phyloP scores from a whole-genome alignment of 345 rosid species.

The Ricinus communis region DNA sequence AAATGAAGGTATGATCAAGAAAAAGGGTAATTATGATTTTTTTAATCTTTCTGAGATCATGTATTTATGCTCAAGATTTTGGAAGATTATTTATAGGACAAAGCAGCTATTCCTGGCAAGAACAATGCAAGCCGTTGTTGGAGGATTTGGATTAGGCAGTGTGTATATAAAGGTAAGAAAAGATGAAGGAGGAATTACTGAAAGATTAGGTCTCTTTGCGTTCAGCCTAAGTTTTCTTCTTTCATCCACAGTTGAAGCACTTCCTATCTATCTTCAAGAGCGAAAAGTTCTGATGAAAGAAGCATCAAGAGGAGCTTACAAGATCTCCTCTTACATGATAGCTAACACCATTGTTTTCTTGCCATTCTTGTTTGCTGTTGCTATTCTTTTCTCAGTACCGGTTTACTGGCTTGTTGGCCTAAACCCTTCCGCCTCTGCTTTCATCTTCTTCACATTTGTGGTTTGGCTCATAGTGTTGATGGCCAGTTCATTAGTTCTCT shows the following conservation, averaged over 20 bases:
- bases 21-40: slow-evolving; percentile 12
- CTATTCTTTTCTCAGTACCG: slow-evolving; percentile 68
- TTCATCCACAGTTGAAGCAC: slow-evolving; percentile 90
- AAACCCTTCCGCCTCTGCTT: slow-evolving; percentile 61
- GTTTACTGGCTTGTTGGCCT: slow-evolving; percentile 92
- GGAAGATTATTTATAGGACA: slow-evolving; percentile 80
- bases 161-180: slow-evolving; percentile 59
- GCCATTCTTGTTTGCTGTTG: slow-evolving; percentile 67
- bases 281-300: slow-evolving; percentile 88
- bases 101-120: slow-evolving; percentile 75
- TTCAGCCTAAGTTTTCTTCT: slow-evolving; percentile 87
- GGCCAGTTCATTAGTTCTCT: slow-evolving; percentile 83
- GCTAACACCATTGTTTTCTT: slow-evolving; percentile 79
- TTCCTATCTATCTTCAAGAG: slow-evolving; percentile 84
- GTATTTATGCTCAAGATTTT: slow-evolving; percentile 70
- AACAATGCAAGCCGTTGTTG: slow-evolving; percentile 85
- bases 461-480: slow-evolving; percentile 77
- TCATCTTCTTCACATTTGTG: slow-evolving; percentile 60
- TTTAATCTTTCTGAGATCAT: slow-evolving; percentile 50
- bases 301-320: slow-evolving; percentile 73
- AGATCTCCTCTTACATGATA: slow-evolving; percentile 80
- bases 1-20: slow-evolving; percentile 19
- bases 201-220: slow-evolving; percentile 79
- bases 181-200: slow-evolving; percentile 63
- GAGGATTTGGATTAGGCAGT: slow-evolving; percentile 76